Percentiles rank a stretch among this genome's conserved stretches.
Evolutionary conservation across 768 basidiomycete species (phyloP).

Genomic region (Boletus coccyginus): DNA sequence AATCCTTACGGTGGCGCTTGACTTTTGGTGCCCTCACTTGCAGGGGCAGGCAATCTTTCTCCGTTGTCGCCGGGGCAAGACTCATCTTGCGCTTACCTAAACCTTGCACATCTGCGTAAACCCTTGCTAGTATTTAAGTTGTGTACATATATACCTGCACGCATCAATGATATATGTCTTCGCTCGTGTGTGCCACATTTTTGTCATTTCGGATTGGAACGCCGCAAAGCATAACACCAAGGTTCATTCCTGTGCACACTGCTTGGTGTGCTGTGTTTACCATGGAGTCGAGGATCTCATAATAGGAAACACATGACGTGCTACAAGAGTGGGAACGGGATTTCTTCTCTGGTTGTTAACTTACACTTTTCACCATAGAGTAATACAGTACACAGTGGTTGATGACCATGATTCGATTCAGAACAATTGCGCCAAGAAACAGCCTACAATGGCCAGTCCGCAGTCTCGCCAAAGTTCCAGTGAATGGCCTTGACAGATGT

Average conservation of each 20-base stretch:
- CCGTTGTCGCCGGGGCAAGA: not conserved
- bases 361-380: conserved; percentile 14
- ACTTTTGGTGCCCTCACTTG: not conserved
- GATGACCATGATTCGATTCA: not conserved
- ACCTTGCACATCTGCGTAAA: not conserved
- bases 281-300: not conserved
- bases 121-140: not conserved
- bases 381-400: conserved; percentile 5
- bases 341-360: conserved; percentile 9
- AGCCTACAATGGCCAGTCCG: conserved; percentile 70
- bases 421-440: not conserved
- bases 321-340: conserved; percentile 1
- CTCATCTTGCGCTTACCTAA: conserved; percentile 8
- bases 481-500: conserved; percentile 80
- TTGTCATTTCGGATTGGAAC: conserved; percentile 14
- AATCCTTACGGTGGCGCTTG: conserved; percentile 9
- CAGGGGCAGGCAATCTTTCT: not conserved
- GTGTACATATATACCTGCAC: not conserved
- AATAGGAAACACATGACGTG: not conserved
- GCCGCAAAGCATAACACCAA: not conserved
- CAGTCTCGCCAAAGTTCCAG: conserved; percentile 83
- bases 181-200: conserved; percentile 26
- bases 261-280: conserved; percentile 1
- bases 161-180: conserved; percentile 11
- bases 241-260: conserved; percentile 15